Evolutionary conservation across 768 basidiomycete genomes (phyloP).

Genomic region (Boletales sp.): DNA sequence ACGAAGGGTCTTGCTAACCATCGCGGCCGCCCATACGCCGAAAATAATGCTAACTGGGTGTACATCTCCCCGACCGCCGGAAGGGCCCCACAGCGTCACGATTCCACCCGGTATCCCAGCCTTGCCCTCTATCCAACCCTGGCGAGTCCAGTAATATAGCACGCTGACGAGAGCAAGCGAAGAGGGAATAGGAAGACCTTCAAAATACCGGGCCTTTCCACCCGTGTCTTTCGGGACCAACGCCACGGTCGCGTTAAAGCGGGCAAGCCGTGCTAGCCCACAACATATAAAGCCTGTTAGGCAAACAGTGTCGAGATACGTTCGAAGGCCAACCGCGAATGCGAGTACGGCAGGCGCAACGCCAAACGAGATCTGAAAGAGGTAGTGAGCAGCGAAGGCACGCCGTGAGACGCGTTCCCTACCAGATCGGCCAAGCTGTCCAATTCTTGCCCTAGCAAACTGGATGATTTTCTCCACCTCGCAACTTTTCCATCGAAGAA

Average conservation of each 20-base stretch:
- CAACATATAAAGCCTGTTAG: constrained; percentile 92
- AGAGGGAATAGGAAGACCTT: constrained; percentile 95
- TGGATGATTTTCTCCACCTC: constrained; percentile 92
- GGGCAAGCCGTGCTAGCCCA: constrained; percentile 93
- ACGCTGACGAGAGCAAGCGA: constrained; percentile 76
- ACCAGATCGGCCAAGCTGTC: constrained; percentile 97
- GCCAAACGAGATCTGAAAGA: constrained; percentile 87
- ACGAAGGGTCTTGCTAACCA: constrained; percentile 96
- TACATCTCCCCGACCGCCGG: constrained; percentile 78
- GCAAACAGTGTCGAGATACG: constrained; percentile 83
- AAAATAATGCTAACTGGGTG: constrained; percentile 80
- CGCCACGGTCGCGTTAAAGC: constrained; percentile 98
- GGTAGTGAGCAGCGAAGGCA: neutral
- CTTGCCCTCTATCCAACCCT: constrained; percentile 81
- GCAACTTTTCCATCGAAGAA: constrained; percentile 98
- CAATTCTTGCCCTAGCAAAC: constrained; percentile 95
- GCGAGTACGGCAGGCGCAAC: constrained; percentile 94
- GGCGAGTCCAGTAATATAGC: constrained; percentile 77
- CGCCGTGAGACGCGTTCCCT: constrained; percentile 4
- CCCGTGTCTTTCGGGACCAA: constrained; percentile 80
- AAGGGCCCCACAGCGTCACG: constrained; percentile 66
- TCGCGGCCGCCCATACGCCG: constrained; percentile 85
- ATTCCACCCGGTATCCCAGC: constrained; percentile 73
- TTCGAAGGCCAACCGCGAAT: constrained; percentile 87
- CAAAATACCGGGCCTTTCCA: constrained; percentile 94